These are phyloP conservation scores for Xerocomus nothofagi DNA, from an alignment of 1,284 basidiomycete species.

Conservation along the genomic window DNA sequence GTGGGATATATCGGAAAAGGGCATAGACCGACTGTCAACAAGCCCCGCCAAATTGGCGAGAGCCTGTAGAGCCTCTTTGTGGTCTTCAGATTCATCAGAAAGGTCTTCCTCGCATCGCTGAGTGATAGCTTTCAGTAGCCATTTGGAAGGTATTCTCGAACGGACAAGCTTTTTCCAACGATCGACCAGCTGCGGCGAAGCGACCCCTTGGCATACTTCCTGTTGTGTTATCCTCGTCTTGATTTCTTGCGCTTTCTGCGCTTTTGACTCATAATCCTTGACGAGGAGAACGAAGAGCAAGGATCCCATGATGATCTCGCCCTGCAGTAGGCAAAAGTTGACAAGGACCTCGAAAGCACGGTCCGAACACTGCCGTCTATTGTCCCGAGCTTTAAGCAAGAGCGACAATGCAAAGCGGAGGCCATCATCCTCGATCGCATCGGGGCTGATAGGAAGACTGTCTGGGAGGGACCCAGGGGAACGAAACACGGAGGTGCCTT, in stretches of 20 bases:
- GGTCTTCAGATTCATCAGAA: conserved; percentile 11
- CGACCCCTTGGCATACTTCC: conserved; percentile 10
- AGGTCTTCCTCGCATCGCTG: conserved; percentile 26
- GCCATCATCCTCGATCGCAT: conserved; percentile 35
- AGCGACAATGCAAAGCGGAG: conserved; percentile 55
- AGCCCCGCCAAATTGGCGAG: conserved; percentile 56
- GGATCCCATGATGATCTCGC: conserved; percentile 71
- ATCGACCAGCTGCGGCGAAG: conserved; percentile 13
- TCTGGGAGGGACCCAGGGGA: conserved; percentile 10
- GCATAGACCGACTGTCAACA: conserved; percentile 50
- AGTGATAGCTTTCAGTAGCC: conserved; percentile 28
- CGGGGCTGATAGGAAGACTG: conserved; percentile 21
- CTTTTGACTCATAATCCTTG: conserved; percentile 57
- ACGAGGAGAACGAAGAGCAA: conserved; percentile 65
- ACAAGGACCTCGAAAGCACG: conserved; percentile 62
- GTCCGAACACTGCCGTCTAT: conserved; percentile 53
- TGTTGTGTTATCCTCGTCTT: conserved; percentile 27
- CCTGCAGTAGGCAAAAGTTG: conserved; percentile 65
- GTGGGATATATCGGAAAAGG: conserved; percentile 42
- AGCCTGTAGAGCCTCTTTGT: conserved; percentile 48
- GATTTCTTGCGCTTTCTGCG: conserved; percentile 21
- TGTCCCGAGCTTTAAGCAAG: conserved; percentile 51
- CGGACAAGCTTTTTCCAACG: conserved; percentile 25
- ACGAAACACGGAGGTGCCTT: conserved; percentile 13
- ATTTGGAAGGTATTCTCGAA: conserved; percentile 26